Percentiles rank a stretch among this genome's conserved stretches.
These are phyloP conservation scores for Colletotrichum chlorophyti DNA, from an alignment of 2,329 filamentous ascomycete species.

Conservation along the genomic window DNA sequence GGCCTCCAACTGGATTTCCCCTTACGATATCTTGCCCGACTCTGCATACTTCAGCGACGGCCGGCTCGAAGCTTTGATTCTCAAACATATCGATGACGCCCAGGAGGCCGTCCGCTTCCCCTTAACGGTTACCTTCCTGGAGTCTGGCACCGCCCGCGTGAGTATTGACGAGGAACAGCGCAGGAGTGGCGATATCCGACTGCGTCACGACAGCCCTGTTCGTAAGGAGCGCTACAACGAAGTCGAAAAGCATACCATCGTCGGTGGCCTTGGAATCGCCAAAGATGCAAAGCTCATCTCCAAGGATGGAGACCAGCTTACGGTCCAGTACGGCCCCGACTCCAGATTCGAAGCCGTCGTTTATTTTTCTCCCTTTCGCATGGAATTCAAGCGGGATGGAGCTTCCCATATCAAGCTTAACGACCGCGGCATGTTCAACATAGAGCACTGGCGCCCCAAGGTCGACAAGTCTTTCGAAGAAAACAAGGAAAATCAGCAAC, in stretches of 20 bases:
- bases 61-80: conserved; percentile 78
- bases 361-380: conserved; percentile 79
- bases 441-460: conserved; percentile 96
- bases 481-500: conserved; percentile 60
- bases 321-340: conserved; percentile 79
- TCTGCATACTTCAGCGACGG: conserved; percentile 81
- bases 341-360: conserved; percentile 83
- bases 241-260: conserved; percentile 83
- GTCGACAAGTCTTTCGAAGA: conserved; percentile 64
- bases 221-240: conserved; percentile 97
- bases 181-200: conserved; percentile 84
- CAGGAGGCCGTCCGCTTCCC: conserved; percentile 79
- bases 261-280: conserved; percentile 79
- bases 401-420: conserved; percentile 87
- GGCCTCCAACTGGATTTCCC: conserved; percentile 75
- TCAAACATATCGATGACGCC: conserved; percentile 75
- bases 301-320: conserved; percentile 72
- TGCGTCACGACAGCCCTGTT: conserved; percentile 82
- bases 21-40: conserved; percentile 77
- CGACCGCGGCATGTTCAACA: conserved; percentile 84
- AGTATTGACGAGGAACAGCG: conserved; percentile 91
- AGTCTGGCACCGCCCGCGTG: conserved; percentile 87
- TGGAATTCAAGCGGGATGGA: conserved; percentile 88
- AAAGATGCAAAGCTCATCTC: conserved; percentile 72
- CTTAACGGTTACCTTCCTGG: conserved; percentile 84